Base-by-base conservation (phyloP, 192 early-diverging fungal genomes). In the Coemansia sp. region DNA sequence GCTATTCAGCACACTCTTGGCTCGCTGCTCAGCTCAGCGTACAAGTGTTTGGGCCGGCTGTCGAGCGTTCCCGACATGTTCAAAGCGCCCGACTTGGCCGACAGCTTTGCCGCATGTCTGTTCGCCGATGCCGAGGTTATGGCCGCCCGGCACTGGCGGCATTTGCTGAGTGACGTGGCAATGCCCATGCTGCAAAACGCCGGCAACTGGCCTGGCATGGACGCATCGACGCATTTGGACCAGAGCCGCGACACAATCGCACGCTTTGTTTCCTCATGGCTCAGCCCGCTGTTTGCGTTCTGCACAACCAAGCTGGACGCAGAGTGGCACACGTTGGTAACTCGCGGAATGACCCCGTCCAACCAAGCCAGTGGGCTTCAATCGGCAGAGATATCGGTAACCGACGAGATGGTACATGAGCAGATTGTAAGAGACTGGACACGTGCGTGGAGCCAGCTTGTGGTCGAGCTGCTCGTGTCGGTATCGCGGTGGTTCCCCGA, bases 341-440 rank as follows among this genome's bases (percentile, higher is more conserved):
- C 22, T 0, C 53, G 51, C 9, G 42, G 57, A 38, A 25, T 36
- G 11, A 46, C 28, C 1, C 15, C 17, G 5, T 11, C 26, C 19
- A 15, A 5, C 25, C 23, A 54, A n/a, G 40, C 31, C 7, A 8
- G 7, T 34, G 31, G 31, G 50, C 20, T 25, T 20, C 50, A 20
- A 20, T 22, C 20, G 1, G 19, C 21, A 22, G 50, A 55, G 28
- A 19, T 15, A 15, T 51, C 62, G 23, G 69, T 71, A 1, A 59
- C 54, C 22, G 65, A 61, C 40, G 77, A 69, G 20, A 71, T 80
- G 46, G 62, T 74, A 3, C 71, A 56, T 11, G 77, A 80, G 11
- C 65, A 61, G 40, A 14, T 68, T 17, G 47, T 80, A 14, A 71
- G 77, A 19, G 72, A 71, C 58, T 74, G 77, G 71, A 74, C 77